Base-by-base conservation (phyloP, 345 rosid genomes). In the Aquilaria malaccensis region DNA sequence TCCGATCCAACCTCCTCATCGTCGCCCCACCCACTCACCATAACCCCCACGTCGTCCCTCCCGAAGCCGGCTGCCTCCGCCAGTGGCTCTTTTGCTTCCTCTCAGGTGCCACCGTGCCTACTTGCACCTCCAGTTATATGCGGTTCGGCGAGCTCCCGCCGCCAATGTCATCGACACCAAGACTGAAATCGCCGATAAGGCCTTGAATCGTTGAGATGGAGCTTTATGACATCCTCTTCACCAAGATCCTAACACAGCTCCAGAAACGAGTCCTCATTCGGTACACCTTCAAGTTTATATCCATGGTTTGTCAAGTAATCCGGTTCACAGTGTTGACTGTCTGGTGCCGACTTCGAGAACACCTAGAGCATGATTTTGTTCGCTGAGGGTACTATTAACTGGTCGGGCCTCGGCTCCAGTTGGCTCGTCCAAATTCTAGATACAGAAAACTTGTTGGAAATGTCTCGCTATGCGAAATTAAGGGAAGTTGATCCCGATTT, bases 181-280 rank as follows among this genome's bases (percentile, higher is more conserved):
- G 22, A 22, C 13, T 10, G 49, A 12, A 31, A 11, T 9, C 6
- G 30, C 48, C 11, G 43, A 11, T 33, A 53, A 55, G 45, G 69
- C 74, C 30, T 70, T 64, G 22, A 37, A 12, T 64, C 11, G 57
- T 70, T 2, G 56, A 59, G 50, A 45, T 46, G 22, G 65, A 70
- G 15, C 13, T 59, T 2, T 59, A 63, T 13, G 74, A 70, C 47
- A 0, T 53, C 30, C 53, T 65, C 10, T 65, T 53, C 12, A 67
- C 78, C 0, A 77, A 77, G 69, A 53, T 41, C 13, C 48, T 51
- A 10, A 9, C 54, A 7, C 58, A 43, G 45, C 1, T n/a, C 11
- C 13, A 50, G 29, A 3, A 12, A 45, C 0, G 0, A 0, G 52
- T 50, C 4, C 9, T 63, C 7, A 13, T n/a, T 43, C 33, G 29